These are phyloP conservation scores for Erythrophleum fordii DNA, from an alignment of 306 rosid species.

Conservation along the genomic window DNA sequence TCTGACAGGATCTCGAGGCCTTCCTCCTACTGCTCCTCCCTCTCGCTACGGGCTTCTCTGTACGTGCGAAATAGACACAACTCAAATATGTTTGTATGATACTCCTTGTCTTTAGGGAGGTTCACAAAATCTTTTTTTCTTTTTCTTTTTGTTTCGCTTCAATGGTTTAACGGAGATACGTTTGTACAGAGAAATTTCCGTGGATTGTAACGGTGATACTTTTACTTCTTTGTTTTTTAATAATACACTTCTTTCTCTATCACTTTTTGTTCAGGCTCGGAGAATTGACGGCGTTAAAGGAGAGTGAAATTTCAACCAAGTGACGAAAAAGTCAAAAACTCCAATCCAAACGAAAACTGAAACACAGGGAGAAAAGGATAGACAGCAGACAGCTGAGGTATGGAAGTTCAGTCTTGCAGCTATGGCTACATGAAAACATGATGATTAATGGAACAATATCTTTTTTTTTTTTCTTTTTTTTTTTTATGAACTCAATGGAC, in stretches of 20 bases:
- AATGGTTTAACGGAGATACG: slow-evolving; percentile 45
- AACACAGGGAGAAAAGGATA: slow-evolving; percentile 1
- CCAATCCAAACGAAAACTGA: neutral
- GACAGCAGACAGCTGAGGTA: neutral
- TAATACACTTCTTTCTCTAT: neutral
- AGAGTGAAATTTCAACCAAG: slow-evolving; percentile 23
- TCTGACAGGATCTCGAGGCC: slow-evolving; percentile 70
- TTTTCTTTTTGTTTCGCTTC: slow-evolving; percentile 19
- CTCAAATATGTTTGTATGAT: slow-evolving; percentile 46
- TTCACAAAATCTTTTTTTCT: slow-evolving; percentile 29
- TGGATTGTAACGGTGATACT: slow-evolving; percentile 45
- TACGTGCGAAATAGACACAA: slow-evolving; percentile 44
- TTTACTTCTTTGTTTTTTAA: neutral
- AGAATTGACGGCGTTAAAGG: slow-evolving; percentile 41
- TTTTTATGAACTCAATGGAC: too few relatives aligned
- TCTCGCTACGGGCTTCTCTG: slow-evolving; percentile 5
- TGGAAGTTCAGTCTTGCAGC: neutral
- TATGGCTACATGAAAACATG: neutral
- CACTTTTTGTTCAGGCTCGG: neutral
- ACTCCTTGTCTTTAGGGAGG: slow-evolving; percentile 46
- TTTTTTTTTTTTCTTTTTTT: too few relatives aligned
- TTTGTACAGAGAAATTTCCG: slow-evolving; percentile 44
- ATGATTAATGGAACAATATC: too few relatives aligned
- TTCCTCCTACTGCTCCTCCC: slow-evolving; percentile 30
- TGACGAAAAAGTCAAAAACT: slow-evolving; percentile 29